Evolutionary conservation across 2,329 filamentous ascomycete species (phyloP).

Genomic region (Colletotrichum sansevieriae): DNA sequence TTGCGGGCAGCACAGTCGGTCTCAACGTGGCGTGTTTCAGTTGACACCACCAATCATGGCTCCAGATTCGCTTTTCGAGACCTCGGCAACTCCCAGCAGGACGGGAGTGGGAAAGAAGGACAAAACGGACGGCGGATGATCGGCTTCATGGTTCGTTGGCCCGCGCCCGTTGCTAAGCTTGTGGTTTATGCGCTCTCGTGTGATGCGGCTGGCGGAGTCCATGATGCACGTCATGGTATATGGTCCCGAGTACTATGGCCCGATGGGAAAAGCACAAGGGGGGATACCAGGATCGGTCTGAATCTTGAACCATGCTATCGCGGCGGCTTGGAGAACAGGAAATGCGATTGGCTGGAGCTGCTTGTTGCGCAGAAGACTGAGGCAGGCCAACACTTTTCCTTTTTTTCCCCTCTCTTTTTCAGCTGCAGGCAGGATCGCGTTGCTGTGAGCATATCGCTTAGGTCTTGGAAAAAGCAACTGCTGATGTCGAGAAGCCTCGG

Average conservation of each 20-base stretch:
- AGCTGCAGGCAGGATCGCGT: too few species aligned
- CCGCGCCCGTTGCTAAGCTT: background rate
- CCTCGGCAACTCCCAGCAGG: conserved; percentile 3
- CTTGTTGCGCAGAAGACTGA: background rate
- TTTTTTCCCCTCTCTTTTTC: too few species aligned
- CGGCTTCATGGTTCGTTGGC: conserved; percentile 1
- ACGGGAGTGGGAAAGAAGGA: background rate
- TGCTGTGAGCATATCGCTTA: too few species aligned
- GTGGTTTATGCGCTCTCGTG: background rate
- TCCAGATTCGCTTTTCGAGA: conserved; percentile 4
- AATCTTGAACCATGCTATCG: too few species aligned
- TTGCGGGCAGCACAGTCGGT: background rate
- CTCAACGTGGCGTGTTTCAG: conserved; percentile 32
- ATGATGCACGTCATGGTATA: conserved; percentile 14
- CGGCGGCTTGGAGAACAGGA: background rate
- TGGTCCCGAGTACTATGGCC: background rate
- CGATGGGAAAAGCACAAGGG: background rate
- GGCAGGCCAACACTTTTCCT: too few species aligned
- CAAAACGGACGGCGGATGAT: background rate
- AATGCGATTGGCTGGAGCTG: conserved; percentile 26
- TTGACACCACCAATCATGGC: conserved; percentile 18
- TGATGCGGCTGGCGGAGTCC: conserved; percentile 21
- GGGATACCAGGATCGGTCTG: background rate
- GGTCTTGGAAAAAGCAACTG: too few species aligned
- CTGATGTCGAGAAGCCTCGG: too few species aligned